Evolutionary conservation across 1,284 basidiomycete species (phyloP).

Genomic region (Naganishia liquefaciens): DNA sequence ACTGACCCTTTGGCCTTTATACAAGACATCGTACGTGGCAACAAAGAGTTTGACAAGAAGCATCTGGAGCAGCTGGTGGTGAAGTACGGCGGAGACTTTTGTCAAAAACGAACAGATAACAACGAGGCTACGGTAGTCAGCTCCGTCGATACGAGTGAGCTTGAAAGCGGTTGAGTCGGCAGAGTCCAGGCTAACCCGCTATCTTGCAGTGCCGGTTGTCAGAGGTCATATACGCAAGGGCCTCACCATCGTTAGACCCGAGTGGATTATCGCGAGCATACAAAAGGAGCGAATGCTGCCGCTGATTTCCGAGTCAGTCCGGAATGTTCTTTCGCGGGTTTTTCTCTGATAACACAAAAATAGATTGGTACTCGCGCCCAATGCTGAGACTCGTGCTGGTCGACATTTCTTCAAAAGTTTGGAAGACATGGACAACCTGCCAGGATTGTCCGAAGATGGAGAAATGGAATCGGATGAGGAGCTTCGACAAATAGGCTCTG

Average conservation of each 20-base stretch:
- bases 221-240: constrained; percentile 61
- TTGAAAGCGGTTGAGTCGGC: not conserved
- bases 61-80: constrained; percentile 60
- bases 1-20: not conserved
- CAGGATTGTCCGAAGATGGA: constrained; percentile 13
- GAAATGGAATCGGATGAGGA: constrained; percentile 47
- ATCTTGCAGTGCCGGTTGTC: constrained; percentile 54
- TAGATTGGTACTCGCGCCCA: constrained; percentile 50
- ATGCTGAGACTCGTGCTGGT: constrained; percentile 42
- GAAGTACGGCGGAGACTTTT: constrained; percentile 71
- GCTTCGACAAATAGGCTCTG: too few species aligned
- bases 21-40: constrained; percentile 69
- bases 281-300: constrained; percentile 61
- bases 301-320: constrained; percentile 65
- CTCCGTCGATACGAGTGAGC: constrained; percentile 13
- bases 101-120: constrained; percentile 56
- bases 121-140: constrained; percentile 37
- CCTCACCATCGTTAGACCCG: constrained; percentile 64
- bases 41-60: constrained; percentile 38
- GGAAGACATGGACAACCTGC: constrained; percentile 41
- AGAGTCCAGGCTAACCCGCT: constrained; percentile 26
- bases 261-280: constrained; percentile 80
- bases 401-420: constrained; percentile 45
- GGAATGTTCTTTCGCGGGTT: not conserved
- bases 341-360: not conserved